phyloP scores from a whole-genome alignment of 371 early-diverging fungal genomes.

The Vittaforma corneae region DNA sequence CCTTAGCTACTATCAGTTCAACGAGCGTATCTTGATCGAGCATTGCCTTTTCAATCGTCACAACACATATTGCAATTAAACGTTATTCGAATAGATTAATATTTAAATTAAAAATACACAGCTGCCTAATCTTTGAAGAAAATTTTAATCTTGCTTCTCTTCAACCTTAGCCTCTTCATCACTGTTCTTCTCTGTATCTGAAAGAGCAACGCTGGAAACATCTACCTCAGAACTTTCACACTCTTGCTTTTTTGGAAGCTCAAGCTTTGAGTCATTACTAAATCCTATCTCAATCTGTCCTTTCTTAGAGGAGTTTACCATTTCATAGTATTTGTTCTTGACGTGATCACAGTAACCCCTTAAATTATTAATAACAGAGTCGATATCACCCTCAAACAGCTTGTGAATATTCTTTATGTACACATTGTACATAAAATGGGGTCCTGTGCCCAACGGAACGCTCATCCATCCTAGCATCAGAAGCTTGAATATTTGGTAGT shows the following conservation, averaged over 20 bases:
- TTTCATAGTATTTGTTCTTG: constrained; percentile 8
- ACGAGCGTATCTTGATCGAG: too few species aligned
- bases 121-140: too few species aligned
- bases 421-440: constrained; percentile 46
- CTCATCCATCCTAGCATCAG: constrained; percentile 35
- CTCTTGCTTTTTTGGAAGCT: background rate
- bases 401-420: constrained; percentile 34
- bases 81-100: too few species aligned
- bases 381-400: constrained; percentile 31
- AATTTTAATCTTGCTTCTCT: too few species aligned
- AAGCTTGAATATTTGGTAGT: constrained; percentile 41
- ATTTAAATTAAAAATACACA: too few species aligned
- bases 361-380: constrained; percentile 25
- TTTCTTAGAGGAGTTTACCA: constrained; percentile 8
- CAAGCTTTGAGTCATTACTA: too few species aligned
- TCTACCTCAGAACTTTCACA: constrained; percentile 18
- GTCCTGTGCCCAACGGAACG: constrained; percentile 35
- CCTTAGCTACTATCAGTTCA: too few species aligned
- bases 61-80: too few species aligned
- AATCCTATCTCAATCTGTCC: constrained; percentile 2
- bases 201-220: background rate
- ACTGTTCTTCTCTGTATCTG: background rate
- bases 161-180: too few species aligned
- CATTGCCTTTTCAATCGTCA: too few species aligned
- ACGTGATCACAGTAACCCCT: constrained; percentile 3